Evolutionary conservation across 768 basidiomycete species (phyloP).

Genomic region (Pilatotrama ljubarskyi): DNA sequence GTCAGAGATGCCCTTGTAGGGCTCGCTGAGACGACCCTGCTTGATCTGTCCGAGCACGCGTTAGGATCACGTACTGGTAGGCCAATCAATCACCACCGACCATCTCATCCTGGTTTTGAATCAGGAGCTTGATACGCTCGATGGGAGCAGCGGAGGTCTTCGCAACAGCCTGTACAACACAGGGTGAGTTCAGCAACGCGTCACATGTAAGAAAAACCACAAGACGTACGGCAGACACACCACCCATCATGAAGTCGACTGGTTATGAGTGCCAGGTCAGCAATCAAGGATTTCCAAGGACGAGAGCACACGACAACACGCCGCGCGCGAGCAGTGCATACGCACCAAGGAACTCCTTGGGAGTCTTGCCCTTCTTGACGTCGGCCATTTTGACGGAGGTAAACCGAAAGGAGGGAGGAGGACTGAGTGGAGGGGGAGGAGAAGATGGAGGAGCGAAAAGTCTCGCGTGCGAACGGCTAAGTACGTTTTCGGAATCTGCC

Average conservation of each 20-base stretch:
- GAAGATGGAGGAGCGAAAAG: constrained; percentile 41
- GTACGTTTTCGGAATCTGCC: constrained; percentile 27
- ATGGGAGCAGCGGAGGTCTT: constrained; percentile 99
- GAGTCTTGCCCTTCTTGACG: constrained; percentile 80
- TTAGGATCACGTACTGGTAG: neutral
- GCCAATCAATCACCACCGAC: constrained; percentile 36
- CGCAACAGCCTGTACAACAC: constrained; percentile 76
- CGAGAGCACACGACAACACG: neutral
- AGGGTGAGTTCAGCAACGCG: constrained; percentile 25
- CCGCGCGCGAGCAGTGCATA: constrained; percentile 25
- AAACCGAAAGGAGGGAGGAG: constrained; percentile 39
- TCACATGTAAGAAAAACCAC: neutral
- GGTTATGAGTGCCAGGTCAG: constrained; percentile 36
- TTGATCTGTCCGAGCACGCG: constrained; percentile 69
- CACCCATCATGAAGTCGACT: constrained; percentile 97
- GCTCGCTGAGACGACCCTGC: constrained; percentile 94
- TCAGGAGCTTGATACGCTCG: constrained; percentile 98
- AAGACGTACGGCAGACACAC: constrained; percentile 80
- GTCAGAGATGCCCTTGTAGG: constrained; percentile 96
- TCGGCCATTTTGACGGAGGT: constrained; percentile 74
- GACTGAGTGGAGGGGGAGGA: constrained; percentile 53
- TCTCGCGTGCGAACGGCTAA: constrained; percentile 27
- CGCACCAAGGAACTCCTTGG: constrained; percentile 87
- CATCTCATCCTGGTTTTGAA: constrained; percentile 99
- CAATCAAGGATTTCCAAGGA: constrained; percentile 18